phyloP scores from a whole-genome alignment of 306 rosid species.

The Morella rubra region DNA sequence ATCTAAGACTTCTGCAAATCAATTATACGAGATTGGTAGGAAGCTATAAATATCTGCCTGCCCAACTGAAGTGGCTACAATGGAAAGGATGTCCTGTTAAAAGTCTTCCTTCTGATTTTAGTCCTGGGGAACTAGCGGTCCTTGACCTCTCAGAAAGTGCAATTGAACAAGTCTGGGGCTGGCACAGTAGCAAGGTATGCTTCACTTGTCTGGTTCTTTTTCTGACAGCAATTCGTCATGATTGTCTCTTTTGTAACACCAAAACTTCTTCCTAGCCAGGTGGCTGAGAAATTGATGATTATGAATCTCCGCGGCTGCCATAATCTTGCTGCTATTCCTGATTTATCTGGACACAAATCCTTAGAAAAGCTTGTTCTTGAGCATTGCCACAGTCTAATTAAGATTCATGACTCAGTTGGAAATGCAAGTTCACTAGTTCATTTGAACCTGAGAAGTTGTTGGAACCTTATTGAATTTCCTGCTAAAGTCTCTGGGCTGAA shows the following conservation, averaged over 20 bases:
- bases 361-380: conserved; percentile 57
- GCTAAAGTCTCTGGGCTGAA: conserved; percentile 49
- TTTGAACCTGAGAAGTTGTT: conserved; percentile 45
- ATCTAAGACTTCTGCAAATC: conserved; percentile 55
- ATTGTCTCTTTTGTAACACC: neutral
- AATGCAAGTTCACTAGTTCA: conserved; percentile 36
- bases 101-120: conserved; percentile 38
- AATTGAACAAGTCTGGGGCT: conserved; percentile 35
- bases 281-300: conserved; percentile 46
- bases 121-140: conserved; percentile 46
- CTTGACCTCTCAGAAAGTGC: conserved; percentile 60
- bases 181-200: conserved; percentile 26
- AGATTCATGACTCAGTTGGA: conserved; percentile 54
- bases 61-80: conserved; percentile 59
- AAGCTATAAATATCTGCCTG: conserved; percentile 36
- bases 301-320: conserved; percentile 43
- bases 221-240: neutral
- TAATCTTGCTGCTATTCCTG: conserved; percentile 46
- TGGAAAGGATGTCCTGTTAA: conserved; percentile 62
- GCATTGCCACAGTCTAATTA: conserved; percentile 37
- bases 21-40: conserved; percentile 53
- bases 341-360: conserved; percentile 44
- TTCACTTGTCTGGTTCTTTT: conserved; percentile 2
- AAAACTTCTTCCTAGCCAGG: conserved; percentile 31
- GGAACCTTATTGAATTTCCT: conserved; percentile 45